A percentile compares a stretch with the other conserved stretches of the same genome.
phyloP scores from a whole-genome alignment of 164 flowering plant species.

The Chimonanthus salicifolius region DNA sequence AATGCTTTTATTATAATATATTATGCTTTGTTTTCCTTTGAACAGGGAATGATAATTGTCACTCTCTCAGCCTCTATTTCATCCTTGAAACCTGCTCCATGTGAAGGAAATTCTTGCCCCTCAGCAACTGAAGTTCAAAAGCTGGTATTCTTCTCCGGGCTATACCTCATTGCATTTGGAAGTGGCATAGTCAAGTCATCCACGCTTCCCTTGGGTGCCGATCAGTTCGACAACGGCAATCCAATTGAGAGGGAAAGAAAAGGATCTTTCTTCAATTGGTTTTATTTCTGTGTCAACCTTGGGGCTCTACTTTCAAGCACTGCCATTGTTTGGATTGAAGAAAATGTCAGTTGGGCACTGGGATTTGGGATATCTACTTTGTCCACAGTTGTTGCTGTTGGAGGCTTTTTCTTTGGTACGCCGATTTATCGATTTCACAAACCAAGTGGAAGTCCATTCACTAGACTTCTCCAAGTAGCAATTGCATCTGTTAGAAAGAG shows the following conservation, averaged over 20 bases:
- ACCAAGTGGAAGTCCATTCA: conserved; percentile 69
- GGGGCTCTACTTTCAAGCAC: conserved; percentile 65
- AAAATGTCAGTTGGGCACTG: conserved; percentile 68
- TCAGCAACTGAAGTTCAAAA: conserved; percentile 51
- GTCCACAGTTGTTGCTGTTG: conserved; percentile 54
- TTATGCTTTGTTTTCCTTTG: not conserved
- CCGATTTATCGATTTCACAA: conserved; percentile 58
- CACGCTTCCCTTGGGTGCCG: conserved; percentile 66
- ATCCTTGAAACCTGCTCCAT: conserved; percentile 42
- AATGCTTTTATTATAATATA: not conserved
- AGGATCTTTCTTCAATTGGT: conserved; percentile 74
- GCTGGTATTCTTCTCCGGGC: conserved; percentile 53
- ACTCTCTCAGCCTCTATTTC: conserved; percentile 61
- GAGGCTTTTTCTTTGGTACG: conserved; percentile 54
- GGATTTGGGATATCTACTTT: conserved; percentile 77
- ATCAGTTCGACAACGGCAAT: conserved; percentile 70
- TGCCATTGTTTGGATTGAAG: conserved; percentile 60
- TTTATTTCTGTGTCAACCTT: conserved; percentile 57
- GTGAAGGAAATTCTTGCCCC: conserved; percentile 46
- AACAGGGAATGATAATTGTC: conserved; percentile 62
- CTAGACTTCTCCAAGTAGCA: conserved; percentile 55
- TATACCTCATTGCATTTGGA: conserved; percentile 63
- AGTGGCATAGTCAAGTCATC: conserved; percentile 68
- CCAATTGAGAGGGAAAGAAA: conserved; percentile 49
- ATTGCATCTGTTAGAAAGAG: conserved; percentile 48